phyloP scores from a whole-genome alignment of 352 stramenopile genomes.

The Discostella stelligera region DNA sequence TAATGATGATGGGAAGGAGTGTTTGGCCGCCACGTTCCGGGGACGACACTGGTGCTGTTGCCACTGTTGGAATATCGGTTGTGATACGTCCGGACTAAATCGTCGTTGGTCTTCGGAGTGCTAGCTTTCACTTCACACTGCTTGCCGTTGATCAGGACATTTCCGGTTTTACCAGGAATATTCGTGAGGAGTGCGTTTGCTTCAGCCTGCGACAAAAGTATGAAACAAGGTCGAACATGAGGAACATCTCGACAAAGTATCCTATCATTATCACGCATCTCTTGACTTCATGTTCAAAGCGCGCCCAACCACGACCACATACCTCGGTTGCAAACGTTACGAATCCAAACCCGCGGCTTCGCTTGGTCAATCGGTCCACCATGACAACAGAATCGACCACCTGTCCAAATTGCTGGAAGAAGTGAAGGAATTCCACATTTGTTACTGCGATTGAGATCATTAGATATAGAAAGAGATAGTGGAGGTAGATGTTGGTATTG shows the following conservation, averaged over 20 bases:
- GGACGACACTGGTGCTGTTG: background rate
- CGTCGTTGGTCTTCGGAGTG: conserved; percentile 47
- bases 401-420: conserved; percentile 78
- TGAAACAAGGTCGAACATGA: background rate
- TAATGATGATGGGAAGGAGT: background rate
- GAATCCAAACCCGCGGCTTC: conserved; percentile 81
- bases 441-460: conserved; percentile 51
- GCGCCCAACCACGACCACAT: conserved; percentile 7
- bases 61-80: background rate
- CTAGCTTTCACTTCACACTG: conserved; percentile 66
- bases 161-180: conserved; percentile 39
- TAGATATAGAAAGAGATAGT: conserved; percentile 2
- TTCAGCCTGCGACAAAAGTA: conserved; percentile 17
- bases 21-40: background rate
- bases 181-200: conserved; percentile 29
- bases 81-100: background rate
- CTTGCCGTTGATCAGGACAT: conserved; percentile 65
- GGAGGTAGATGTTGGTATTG: background rate
- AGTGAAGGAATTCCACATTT: conserved; percentile 58
- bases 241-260: background rate
- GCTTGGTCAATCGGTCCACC: conserved; percentile 72
- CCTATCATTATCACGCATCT: background rate
- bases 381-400: conserved; percentile 82
- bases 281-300: background rate
- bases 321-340: conserved; percentile 75